A percentile compares a stretch with the other conserved stretches of the same genome.
These are phyloP conservation scores for Yamadazyma buinensis DNA, from an alignment of 1,139 yeast species.

Conservation along the genomic window DNA sequence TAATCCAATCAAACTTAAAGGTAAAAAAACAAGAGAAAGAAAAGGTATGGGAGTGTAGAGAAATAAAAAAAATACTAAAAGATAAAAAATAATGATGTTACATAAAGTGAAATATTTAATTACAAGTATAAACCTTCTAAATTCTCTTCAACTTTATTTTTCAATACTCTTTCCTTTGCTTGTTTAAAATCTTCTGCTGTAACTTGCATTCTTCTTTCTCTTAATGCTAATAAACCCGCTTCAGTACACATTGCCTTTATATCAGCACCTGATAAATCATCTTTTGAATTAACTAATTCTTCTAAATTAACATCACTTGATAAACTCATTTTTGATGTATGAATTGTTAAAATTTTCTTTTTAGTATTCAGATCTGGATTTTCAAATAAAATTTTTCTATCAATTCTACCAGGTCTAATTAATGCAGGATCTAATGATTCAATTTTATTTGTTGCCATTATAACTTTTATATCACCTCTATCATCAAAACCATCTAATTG, in stretches of 20 bases:
- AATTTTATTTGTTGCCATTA: constrained; percentile 97
- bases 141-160: constrained; percentile 96
- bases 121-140: constrained; percentile 90
- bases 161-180: constrained; percentile 95
- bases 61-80: not conserved
- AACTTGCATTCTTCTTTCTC: constrained; percentile 98
- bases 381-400: constrained; percentile 93
- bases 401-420: constrained; percentile 98
- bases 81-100: no score
- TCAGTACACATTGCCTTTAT: constrained; percentile 98
- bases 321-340: constrained; percentile 91
- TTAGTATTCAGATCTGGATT: constrained; percentile 92
- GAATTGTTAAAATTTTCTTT: constrained; percentile 89
- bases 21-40: not conserved
- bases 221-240: constrained; percentile 91
- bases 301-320: constrained; percentile 86
- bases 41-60: no score
- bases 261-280: constrained; percentile 96
- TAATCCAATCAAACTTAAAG: no score
- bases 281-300: constrained; percentile 86
- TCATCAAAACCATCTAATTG: constrained; percentile 98
- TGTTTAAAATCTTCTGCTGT: constrained; percentile 91
- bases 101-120: no score
- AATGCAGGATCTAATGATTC: constrained; percentile 96
- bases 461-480: constrained; percentile 96